These are phyloP conservation scores for Trichoderma orchidacearum DNA, from an alignment of 495 filamentous ascomycete species.

Conservation along the genomic window DNA sequence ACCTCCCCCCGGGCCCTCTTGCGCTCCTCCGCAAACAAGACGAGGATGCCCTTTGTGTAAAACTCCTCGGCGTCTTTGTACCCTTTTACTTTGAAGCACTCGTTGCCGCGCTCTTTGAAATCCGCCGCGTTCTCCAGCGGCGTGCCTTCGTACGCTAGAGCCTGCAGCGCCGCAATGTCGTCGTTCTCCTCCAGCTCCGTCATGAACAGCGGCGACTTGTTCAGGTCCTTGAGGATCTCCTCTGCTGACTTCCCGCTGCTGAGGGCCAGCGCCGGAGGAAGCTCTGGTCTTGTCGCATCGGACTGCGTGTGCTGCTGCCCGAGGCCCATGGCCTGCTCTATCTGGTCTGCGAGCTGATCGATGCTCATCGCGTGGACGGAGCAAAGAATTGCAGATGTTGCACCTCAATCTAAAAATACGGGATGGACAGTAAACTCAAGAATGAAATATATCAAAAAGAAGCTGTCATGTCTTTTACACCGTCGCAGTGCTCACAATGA, in stretches of 20 bases:
- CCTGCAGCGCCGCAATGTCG: slow-evolving; percentile 72
- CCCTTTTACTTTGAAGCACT: slow-evolving; percentile 56
- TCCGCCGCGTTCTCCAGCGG: slow-evolving; percentile 62
- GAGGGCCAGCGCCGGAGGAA: slow-evolving; percentile 49
- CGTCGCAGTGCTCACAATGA: too few relatives aligned
- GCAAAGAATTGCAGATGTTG: neutral
- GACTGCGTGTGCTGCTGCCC: slow-evolving; percentile 5
- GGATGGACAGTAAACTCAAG: too few relatives aligned
- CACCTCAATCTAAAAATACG: neutral
- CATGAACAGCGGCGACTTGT: slow-evolving; percentile 87
- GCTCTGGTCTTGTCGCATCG: slow-evolving; percentile 14
- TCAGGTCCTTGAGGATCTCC: slow-evolving; percentile 61
- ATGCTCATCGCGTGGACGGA: slow-evolving; percentile 8
- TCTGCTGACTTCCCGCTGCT: slow-evolving; percentile 49
- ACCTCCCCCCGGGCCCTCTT: slow-evolving; percentile 15
- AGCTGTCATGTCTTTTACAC: too few relatives aligned
- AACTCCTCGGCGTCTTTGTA: slow-evolving; percentile 84
- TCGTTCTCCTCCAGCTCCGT: slow-evolving; percentile 75
- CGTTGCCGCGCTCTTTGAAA: slow-evolving; percentile 85
- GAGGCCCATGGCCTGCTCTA: slow-evolving; percentile 21
- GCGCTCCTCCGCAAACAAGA: slow-evolving; percentile 45
- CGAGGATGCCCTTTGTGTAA: slow-evolving; percentile 69
- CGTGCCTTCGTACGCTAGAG: slow-evolving; percentile 85
- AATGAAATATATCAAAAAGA: too few relatives aligned
- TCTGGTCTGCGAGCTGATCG: slow-evolving; percentile 16